Percentiles rank a stretch among this genome's conserved stretches.
Conservation (phyloP, 2,329 filamentous ascomycete species). For the Neophaeococcomyces mojaviensis region DNA sequence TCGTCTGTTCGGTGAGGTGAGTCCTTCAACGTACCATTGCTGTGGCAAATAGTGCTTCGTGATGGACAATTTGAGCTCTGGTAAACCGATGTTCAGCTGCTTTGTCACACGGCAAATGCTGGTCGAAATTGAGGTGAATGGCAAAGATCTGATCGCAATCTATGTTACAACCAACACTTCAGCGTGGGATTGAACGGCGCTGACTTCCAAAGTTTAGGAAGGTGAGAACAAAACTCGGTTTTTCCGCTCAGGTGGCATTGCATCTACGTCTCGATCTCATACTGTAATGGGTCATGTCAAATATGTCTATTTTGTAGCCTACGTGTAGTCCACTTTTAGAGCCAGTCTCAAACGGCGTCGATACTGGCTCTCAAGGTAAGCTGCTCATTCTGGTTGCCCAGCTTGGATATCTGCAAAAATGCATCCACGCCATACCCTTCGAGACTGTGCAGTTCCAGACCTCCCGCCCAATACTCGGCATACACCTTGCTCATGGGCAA, state of each 20-base stretch:
- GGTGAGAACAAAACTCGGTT: neutral
- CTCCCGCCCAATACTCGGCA: conserved; percentile 96
- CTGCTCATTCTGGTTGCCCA: conserved; percentile 97
- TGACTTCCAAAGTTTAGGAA: neutral
- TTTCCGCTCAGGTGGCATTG: no score
- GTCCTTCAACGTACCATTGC: neutral
- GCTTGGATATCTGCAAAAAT: conserved; percentile 89
- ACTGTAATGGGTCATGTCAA: neutral
- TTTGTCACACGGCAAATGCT: conserved; percentile 28
- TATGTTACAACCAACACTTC: no score
- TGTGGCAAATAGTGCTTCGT: neutral
- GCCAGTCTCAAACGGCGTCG: conserved; percentile 56
- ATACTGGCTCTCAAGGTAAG: conserved; percentile 69
- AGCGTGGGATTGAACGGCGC: neutral
- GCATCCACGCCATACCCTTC: conserved; percentile 95
- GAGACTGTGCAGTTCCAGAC: conserved; percentile 78
- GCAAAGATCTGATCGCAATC: conserved; percentile 27
- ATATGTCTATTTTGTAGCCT: neutral
- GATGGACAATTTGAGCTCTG: conserved; percentile 28
- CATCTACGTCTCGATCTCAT: neutral
- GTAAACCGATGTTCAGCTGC: conserved; percentile 49
- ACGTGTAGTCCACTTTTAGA: no score
- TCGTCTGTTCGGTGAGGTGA: neutral
- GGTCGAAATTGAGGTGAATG: conserved; percentile 46
- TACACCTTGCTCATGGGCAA: conserved; percentile 90